Evolutionary conservation across 345 rosid species (phyloP), one percentile per base, ranked within the genome.

Genomic region (Erysimum cheiranthoides): DNA sequence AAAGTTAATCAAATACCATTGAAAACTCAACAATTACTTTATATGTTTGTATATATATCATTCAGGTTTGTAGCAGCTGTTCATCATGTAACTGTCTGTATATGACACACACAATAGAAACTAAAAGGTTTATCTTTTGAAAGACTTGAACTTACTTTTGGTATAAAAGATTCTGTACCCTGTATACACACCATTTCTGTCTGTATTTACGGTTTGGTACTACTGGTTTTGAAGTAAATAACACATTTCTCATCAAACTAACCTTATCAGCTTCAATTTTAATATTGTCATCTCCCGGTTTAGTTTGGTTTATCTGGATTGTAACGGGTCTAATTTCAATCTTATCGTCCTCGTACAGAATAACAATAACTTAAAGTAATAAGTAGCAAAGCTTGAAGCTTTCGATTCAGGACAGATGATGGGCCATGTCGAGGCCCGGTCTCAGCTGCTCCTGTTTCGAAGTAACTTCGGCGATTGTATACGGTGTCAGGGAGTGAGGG

Each of bases 341-440:
- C 65, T 53, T 38, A 62, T 34, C 64, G 35, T 70, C 70, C 5
- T 51, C 39, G 14, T n/a, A 34, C 6, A 56, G 2, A 56, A 12
- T 21, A 21, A 21, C 25, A 56, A 12, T 21, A 21, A 21, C 25
- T 21, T 21, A 31, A 42, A 47, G 31, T 25, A 21, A 50, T 25
- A 21, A 50, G 16, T 8, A 46, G 50, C 5, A 60, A 75, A 70
- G 70, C 8, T 62, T 35, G 38, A 12, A 51, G 13, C 68, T 75
- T 75, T 67, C 17, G 51, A 3, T 11, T 50, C 56, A 58, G 73
- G 46, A 39, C 71, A 63, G 54, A 75, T 74, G 76, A 70, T 80
- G 78, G 79, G 69, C 71, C 73, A 67, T 71, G 81, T 69, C 31
- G 58, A 77, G 72, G 72, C 66, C 75, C 74, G 86, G 31, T 38